These are phyloP conservation scores for Quillaja saponaria DNA, from an alignment of 306 rosid species.

Conservation along the genomic window DNA sequence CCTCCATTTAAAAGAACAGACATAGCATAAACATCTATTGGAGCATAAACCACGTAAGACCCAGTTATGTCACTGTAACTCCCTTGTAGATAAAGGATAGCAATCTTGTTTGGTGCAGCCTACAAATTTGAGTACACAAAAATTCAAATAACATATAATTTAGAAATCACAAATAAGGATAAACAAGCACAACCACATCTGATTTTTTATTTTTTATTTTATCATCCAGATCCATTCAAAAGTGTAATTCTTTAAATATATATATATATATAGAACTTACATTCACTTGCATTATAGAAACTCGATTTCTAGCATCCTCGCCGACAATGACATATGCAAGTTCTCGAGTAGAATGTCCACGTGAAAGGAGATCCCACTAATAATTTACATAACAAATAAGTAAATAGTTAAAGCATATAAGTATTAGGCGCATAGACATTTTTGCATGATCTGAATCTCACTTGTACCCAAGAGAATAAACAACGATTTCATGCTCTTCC, in stretches of 20 bases:
- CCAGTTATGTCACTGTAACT: slow-evolving; percentile 44
- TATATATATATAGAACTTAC: slow-evolving; percentile 29
- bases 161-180: too few species aligned
- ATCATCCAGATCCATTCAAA: too few species aligned
- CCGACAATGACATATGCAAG: slow-evolving; percentile 36
- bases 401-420: not conserved
- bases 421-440: too few species aligned
- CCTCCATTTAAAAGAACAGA: slow-evolving; percentile 37
- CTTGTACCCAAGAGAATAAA: too few species aligned
- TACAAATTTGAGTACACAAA: slow-evolving; percentile 22
- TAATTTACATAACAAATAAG: not conserved
- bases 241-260: too few species aligned
- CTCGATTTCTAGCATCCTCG: slow-evolving; percentile 39
- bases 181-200: too few species aligned
- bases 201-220: too few species aligned
- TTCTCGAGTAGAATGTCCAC: slow-evolving; percentile 24
- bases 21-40: slow-evolving; percentile 38
- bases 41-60: slow-evolving; percentile 54
- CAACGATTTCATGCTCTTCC: too few species aligned
- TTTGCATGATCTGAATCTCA: too few species aligned
- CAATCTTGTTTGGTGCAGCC: slow-evolving; percentile 35
- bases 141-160: not conserved
- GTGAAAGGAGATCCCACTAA: slow-evolving; percentile 60
- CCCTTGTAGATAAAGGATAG: slow-evolving; percentile 47
- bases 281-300: slow-evolving; percentile 42